phyloP scores from a whole-genome alignment of 2,329 filamentous ascomycete genomes.

The Grosmannia penicillata region DNA sequence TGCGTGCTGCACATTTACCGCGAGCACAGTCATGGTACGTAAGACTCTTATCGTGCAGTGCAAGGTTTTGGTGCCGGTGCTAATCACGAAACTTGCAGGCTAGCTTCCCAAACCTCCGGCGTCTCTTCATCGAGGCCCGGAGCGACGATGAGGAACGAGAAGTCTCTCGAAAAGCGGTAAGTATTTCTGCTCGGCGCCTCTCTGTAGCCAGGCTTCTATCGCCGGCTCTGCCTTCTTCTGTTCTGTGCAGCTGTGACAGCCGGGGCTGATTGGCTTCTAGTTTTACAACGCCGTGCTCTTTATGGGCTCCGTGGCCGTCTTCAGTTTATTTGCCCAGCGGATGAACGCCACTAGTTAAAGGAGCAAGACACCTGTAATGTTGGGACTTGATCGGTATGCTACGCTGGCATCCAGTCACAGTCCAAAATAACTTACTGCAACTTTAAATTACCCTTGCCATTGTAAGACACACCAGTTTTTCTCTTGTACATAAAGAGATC shows the following conservation, averaged over 20 bases:
- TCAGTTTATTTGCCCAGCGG: slow-evolving; percentile 82
- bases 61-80: no score
- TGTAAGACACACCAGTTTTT: no score
- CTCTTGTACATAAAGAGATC: no score
- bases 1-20: no score
- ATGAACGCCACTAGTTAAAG: slow-evolving; percentile 41
- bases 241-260: neutral
- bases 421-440: no score
- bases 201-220: neutral
- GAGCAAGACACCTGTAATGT: neutral
- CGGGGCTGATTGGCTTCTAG: slow-evolving; percentile 31
- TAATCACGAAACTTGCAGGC: slow-evolving; percentile 42
- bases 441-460: no score
- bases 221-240: no score
- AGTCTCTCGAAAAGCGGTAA: slow-evolving; percentile 73
- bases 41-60: no score
- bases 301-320: slow-evolving; percentile 89
- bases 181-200: slow-evolving; percentile 28
- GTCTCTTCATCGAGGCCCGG: slow-evolving; percentile 87
- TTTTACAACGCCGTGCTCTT: slow-evolving; percentile 97
- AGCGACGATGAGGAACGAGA: slow-evolving; percentile 89
- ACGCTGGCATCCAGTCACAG: no score
- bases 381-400: no score
- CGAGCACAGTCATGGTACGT: neutral
- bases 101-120: slow-evolving; percentile 83